Evolutionary conservation across 306 rosid species (phyloP).

Genomic region (Canavalia gladiata): DNA sequence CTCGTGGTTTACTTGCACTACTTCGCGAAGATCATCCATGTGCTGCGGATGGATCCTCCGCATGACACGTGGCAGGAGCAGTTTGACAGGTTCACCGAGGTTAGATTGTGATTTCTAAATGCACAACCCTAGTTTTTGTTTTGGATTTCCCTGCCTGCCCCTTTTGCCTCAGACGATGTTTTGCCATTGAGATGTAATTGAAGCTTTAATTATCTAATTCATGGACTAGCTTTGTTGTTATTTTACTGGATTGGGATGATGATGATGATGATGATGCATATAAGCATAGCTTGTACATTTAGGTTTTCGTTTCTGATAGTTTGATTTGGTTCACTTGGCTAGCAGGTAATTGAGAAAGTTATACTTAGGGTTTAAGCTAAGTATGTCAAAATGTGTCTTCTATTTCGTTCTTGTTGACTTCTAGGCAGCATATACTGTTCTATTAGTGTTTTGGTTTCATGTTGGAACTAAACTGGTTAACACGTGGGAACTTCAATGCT

Average conservation of each 20-base stretch:
- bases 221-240: constrained; percentile 20
- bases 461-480: constrained; percentile 12
- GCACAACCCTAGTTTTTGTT: constrained; percentile 50
- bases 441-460: background rate
- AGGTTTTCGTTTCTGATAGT: constrained; percentile 15
- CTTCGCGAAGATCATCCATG: constrained; percentile 88
- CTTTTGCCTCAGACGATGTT: background rate
- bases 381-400: constrained; percentile 27
- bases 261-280: constrained; percentile 37
- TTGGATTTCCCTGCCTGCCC: background rate
- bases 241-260: constrained; percentile 10
- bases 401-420: constrained; percentile 2
- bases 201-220: constrained; percentile 34
- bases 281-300: constrained; percentile 4
- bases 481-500: background rate
- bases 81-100: constrained; percentile 77
- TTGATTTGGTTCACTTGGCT: constrained; percentile 33
- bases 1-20: constrained; percentile 91
- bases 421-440: constrained; percentile 25
- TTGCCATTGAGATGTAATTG: constrained; percentile 30
- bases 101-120: constrained; percentile 54
- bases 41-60: constrained; percentile 47
- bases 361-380: constrained; percentile 25
- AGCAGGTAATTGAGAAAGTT: constrained; percentile 25
- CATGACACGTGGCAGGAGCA: constrained; percentile 34